phyloP scores from a whole-genome alignment of 1,284 basidiomycete species.

The Agroathelia rolfsii region DNA sequence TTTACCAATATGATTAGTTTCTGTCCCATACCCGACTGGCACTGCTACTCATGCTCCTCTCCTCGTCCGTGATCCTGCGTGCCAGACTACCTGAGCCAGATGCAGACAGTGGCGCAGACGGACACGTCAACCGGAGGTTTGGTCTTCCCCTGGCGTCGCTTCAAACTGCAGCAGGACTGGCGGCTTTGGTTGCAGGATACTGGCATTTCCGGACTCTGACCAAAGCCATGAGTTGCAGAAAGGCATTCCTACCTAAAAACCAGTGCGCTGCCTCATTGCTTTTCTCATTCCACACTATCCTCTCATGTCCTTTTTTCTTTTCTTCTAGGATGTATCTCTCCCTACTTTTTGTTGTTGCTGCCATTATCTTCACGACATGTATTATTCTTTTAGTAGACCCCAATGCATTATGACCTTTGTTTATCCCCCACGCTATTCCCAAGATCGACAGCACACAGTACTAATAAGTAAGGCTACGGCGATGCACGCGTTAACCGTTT shows the following conservation, averaged over 20 bases:
- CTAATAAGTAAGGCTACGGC: no score
- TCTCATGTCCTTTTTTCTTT: conserved; percentile 7
- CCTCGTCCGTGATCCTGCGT: conserved; percentile 51
- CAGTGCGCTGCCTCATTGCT: conserved; percentile 34
- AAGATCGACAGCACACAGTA: no score
- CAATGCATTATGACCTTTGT: no score
- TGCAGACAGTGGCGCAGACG: no score
- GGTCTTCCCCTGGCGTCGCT: conserved; percentile 20
- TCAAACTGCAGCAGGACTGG: conserved; percentile 33
- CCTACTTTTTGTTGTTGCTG: conserved; percentile 38
- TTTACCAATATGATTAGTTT: conserved; percentile 14
- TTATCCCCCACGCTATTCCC: no score
- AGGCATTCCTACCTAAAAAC: conserved; percentile 47
- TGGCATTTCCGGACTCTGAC: conserved; percentile 57
- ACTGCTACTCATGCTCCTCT: conserved; percentile 50
- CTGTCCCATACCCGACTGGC: conserved; percentile 28
- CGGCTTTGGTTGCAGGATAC: conserved; percentile 42
- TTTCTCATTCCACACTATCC: conserved; percentile 6
- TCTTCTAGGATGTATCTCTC: conserved; percentile 37
- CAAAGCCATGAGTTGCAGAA: conserved; percentile 41
- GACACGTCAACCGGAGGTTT: conserved; percentile 5
- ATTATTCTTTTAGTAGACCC: conserved; percentile 32
- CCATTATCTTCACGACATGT: conserved; percentile 41
- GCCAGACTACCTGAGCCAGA: conserved; percentile 46
- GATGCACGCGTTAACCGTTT: no score